These are phyloP conservation scores for Penstemon newberryi DNA, from an alignment of 257 asterid species.

Conservation along the genomic window DNA sequence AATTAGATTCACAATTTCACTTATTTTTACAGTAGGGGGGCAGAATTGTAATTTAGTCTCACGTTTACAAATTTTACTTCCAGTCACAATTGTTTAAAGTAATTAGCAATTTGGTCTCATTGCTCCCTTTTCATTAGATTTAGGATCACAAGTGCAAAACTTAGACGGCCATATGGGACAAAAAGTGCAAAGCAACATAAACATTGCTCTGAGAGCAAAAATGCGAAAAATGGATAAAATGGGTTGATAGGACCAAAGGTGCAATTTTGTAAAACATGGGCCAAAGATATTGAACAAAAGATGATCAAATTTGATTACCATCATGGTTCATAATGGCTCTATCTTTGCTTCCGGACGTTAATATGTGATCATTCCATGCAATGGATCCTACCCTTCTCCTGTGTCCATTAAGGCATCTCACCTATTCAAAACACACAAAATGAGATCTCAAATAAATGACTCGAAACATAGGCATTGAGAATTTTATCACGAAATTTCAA, in stretches of 20 bases:
- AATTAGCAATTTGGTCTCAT: too few species aligned
- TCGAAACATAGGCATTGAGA: not conserved
- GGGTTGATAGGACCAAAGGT: too few species aligned
- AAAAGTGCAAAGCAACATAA: too few species aligned
- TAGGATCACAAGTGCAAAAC: too few species aligned
- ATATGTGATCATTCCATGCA: slow-evolving; percentile 61
- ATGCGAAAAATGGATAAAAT: too few species aligned
- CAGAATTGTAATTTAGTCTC: too few species aligned
- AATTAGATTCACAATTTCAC: not conserved
- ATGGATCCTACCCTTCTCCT: slow-evolving; percentile 49
- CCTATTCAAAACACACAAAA: slow-evolving; percentile 34
- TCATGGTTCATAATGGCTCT: slow-evolving; percentile 67
- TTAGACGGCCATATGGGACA: too few species aligned
- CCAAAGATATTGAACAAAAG: not conserved
- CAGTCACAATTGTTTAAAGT: too few species aligned
- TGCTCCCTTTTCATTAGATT: too few species aligned
- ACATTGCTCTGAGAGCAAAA: too few species aligned
- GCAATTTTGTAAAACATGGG: not conserved
- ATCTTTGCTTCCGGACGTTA: slow-evolving; percentile 70
- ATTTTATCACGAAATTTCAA: not conserved
- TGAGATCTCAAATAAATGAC: slow-evolving; percentile 8
- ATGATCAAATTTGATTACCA: slow-evolving; percentile 39
- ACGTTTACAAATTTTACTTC: too few species aligned
- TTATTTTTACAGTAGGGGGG: not conserved
- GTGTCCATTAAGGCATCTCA: slow-evolving; percentile 58